phyloP scores from a whole-genome alignment of 306 rosid genomes.

The Lotus japonicus region DNA sequence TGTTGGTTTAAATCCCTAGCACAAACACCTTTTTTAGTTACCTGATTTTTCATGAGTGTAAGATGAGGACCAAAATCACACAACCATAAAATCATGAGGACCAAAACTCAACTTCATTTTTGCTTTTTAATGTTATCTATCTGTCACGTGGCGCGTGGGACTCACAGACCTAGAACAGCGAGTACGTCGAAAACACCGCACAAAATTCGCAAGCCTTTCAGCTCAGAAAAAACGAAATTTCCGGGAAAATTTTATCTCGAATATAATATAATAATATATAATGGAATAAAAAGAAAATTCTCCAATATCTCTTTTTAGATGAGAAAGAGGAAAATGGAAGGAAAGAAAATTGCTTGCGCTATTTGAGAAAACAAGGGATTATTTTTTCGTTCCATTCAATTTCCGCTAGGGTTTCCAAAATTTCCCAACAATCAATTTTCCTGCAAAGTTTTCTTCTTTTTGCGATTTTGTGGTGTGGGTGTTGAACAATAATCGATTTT shows the following conservation, averaged over 20 bases:
- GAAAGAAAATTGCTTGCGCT: not conserved
- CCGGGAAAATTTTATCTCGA: slow-evolving; percentile 24
- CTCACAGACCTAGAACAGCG: not conserved
- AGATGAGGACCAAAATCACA: no score
- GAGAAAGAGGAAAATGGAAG: not conserved
- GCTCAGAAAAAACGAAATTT: slow-evolving; percentile 34
- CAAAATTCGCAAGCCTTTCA: slow-evolving; percentile 17
- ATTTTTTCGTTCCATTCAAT: slow-evolving; percentile 18
- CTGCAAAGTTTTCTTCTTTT: slow-evolving; percentile 8
- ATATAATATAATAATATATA: not conserved
- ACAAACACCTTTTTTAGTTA: no score
- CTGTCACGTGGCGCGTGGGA: slow-evolving; percentile 30
- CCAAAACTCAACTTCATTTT: not conserved
- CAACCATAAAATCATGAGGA: no score
- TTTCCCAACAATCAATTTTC: slow-evolving; percentile 11
- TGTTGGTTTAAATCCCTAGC: no score
- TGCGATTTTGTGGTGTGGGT: not conserved
- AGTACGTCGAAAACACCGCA: slow-evolving; percentile 20
- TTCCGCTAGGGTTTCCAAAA: slow-evolving; percentile 43
- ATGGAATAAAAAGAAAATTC: not conserved
- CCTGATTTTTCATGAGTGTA: no score
- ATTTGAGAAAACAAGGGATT: slow-evolving; percentile 11
- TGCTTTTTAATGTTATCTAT: not conserved
- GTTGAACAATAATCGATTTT: not conserved
- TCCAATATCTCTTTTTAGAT: slow-evolving; percentile 18